Evolutionary conservation across 306 rosid genomes (phyloP), one percentile per base, ranked within the genome.

Genomic region (Gleditsia sinensis): DNA sequence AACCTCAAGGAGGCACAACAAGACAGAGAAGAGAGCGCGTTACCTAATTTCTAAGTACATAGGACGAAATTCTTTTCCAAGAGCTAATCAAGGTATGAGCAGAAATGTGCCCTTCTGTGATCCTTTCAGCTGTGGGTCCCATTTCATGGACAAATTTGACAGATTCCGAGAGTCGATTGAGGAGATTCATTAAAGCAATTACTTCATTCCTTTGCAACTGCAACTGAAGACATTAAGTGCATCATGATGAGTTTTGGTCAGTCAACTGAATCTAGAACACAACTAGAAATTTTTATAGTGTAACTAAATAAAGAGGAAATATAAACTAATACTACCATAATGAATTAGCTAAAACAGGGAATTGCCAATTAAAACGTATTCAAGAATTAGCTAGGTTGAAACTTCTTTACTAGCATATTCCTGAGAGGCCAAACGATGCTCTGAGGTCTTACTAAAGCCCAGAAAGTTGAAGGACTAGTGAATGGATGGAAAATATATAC

Each of bases 151-250:
- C 90, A 13, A 90, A 76, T 76, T 78, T 86, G 64, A 95, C 75
- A 0, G 99, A 95, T 78, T 95, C 96, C 0, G 99, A 90, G 11
- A 95, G 94, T 53, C 99, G 89, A 78, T 86, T 90, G 33, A 95
- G 99, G 71, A 92, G 88, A 86, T 95, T 95, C 78, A 86, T 27
- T 79, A 95, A 75, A 30, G 98, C 99, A 51, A 95, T 95, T 60
- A 95, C 97, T 80, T 95, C 99, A 71, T 95, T 95, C 72, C 98
- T 75, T 79, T 95, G 99, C 79, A 92, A 75, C 88, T 95, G 88
- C 82, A 95, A 85, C 98, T 86, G 90, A 56, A 49, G 58, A 73
- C 16, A 69, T 51, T 43, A 73, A 83, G 65, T 11, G 34, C 67
- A 83, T 63, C 50, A 58, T 28, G 48, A 6, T 36, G 21, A 58